A percentile compares a stretch with the other conserved stretches of the same genome.
Conservation (phyloP, 2,329 filamentous ascomycete genomes). For the Hypoxylon sp. region DNA sequence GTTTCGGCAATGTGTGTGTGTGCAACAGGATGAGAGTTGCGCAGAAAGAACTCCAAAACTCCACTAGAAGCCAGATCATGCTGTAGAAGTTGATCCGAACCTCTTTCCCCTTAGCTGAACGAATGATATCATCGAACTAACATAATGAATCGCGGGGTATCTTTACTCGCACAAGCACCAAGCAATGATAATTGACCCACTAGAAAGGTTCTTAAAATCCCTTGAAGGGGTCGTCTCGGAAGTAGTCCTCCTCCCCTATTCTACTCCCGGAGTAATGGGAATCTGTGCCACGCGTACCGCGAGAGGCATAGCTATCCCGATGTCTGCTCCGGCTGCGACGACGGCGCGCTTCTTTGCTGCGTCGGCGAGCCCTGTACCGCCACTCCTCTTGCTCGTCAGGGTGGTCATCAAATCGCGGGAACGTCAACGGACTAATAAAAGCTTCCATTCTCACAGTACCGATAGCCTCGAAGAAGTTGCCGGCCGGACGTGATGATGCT, state of each 20-base stretch:
- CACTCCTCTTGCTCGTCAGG: slow-evolving; percentile 67
- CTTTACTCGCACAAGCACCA: slow-evolving; percentile 30
- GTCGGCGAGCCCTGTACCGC: slow-evolving; percentile 62
- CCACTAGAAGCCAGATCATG: slow-evolving; percentile 26
- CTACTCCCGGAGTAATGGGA: slow-evolving; percentile 65
- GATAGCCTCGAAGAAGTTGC: slow-evolving; percentile 86
- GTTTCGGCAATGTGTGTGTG: slow-evolving; percentile 29
- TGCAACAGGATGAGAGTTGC: slow-evolving; percentile 18
- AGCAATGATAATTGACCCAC: slow-evolving; percentile 7
- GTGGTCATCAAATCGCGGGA: slow-evolving; percentile 63
- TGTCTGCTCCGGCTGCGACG: slow-evolving; percentile 68
- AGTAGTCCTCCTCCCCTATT: slow-evolving; percentile 69
- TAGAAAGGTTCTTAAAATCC: slow-evolving; percentile 64
- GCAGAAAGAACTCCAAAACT: slow-evolving; percentile 28
- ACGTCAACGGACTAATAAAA: slow-evolving; percentile 80
- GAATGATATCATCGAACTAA: slow-evolving; percentile 21
- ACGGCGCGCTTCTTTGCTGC: slow-evolving; percentile 70
- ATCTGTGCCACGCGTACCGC: slow-evolving; percentile 63
- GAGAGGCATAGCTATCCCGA: slow-evolving; percentile 66
- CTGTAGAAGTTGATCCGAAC: slow-evolving; percentile 6
- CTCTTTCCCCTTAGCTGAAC: slow-evolving; percentile 20
- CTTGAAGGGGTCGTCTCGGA: slow-evolving; percentile 72
- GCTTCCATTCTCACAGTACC: slow-evolving; percentile 97
- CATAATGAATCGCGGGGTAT: slow-evolving; percentile 39
- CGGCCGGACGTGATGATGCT: slow-evolving; percentile 64